Evolutionary conservation across 192 early-diverging fungal genomes (phyloP), one percentile per base, ranked within the genome.

Genomic region (Obelidium mucronatum): DNA sequence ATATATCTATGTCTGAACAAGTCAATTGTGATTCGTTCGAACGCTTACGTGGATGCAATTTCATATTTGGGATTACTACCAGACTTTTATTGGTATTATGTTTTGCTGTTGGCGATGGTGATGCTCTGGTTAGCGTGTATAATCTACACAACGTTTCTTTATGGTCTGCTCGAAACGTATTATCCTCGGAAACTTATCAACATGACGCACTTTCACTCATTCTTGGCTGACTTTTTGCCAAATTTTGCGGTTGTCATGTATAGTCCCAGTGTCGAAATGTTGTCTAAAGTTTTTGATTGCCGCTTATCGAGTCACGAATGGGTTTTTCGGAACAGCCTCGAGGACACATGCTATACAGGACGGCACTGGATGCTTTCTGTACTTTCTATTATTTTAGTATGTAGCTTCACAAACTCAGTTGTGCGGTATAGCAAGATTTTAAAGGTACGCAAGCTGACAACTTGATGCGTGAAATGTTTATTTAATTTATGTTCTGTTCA

Each of bases 381-480:
- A 0, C 0, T 68, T 0, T 51, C 40, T 68, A 17, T 68, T 4
- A 30, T n/a, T 42, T 1, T 68, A 0, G 66, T 13, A 24, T 1
- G 40, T n/a, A 39, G n/a, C 19, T 68, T 48, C 31, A 68, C 66
- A 0, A 68, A 68, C 66, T 51, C 4, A 5, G 66, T 68, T 1
- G 66, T 68, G 19, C 66, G 66, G 28, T 68, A 68, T 40, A 51
- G 40, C 66, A 68, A 68, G 48, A 68, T 68, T 68, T 51, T 68
- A 15, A 68, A 68, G 48, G 19, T 65, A 11, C 19, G 30, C n/a
- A n/a, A n/a, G n/a, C n/a, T n/a, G n/a, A n/a, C n/a, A n/a, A n/a
- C n/a, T n/a, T n/a, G n/a, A n/a, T n/a, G n/a, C n/a, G n/a, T n/a
- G n/a, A n/a, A n/a, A n/a, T n/a, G n/a, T n/a, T n/a, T n/a, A n/a